Evolutionary conservation across 176 grass and related monocot genomes (phyloP).

Genomic region (Phyllostachys edulis): DNA sequence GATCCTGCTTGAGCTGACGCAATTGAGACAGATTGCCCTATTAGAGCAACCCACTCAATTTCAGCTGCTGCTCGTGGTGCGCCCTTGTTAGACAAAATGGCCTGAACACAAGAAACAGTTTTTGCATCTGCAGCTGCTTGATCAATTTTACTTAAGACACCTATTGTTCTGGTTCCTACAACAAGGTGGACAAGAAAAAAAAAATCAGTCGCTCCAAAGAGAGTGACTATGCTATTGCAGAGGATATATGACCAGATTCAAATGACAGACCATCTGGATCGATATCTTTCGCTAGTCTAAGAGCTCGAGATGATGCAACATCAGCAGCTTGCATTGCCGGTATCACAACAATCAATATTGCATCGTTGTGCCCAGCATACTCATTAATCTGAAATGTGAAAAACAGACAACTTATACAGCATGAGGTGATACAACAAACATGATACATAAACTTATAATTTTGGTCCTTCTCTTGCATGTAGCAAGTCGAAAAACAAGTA

Average conservation of each 20-base stretch:
- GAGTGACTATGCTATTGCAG: not conserved
- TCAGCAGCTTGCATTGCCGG: constrained; percentile 90
- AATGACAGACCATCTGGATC: constrained; percentile 81
- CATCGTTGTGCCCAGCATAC: constrained; percentile 89
- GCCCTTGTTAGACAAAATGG: constrained; percentile 72
- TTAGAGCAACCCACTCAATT: constrained; percentile 80
- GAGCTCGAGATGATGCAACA: constrained; percentile 86
- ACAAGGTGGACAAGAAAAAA: constrained; percentile 32
- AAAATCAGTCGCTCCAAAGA: constrained; percentile 13
- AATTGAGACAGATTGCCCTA: constrained; percentile 87
- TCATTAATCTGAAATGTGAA: constrained; percentile 77
- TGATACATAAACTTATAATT: not conserved
- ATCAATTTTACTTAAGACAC: constrained; percentile 93
- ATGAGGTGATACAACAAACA: constrained; percentile 2
- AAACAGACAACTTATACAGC: not conserved
- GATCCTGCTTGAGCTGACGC: constrained; percentile 82
- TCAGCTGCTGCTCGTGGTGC: constrained; percentile 62
- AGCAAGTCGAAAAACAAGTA: not conserved
- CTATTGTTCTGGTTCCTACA: constrained; percentile 92
- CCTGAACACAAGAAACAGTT: constrained; percentile 71
- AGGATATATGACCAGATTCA: constrained; percentile 2
- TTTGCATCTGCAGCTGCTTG: constrained; percentile 77
- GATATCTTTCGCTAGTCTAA: constrained; percentile 86
- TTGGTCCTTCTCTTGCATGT: not conserved
- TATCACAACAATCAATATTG: constrained; percentile 89